These are phyloP conservation scores for Hymenoscyphus occultus DNA, from an alignment of 2,329 filamentous ascomycete genomes.

Conservation along the genomic window DNA sequence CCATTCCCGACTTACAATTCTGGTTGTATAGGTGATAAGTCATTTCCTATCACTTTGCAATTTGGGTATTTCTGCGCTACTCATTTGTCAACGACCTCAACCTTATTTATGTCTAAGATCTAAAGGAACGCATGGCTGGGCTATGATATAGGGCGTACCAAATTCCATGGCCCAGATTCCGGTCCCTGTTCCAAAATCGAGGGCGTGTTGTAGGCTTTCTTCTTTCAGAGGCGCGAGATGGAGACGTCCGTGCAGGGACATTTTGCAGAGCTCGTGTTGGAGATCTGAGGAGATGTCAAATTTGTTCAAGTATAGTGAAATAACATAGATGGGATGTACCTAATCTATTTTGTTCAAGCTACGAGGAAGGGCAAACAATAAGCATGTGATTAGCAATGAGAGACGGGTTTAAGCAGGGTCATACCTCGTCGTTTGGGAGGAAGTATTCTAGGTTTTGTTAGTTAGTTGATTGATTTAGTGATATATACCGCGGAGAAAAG, in stretches of 20 bases:
- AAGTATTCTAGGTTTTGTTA: conserved; percentile 41
- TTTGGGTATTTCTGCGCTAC: conserved; percentile 11
- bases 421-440: conserved; percentile 52
- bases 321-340: too few relatives aligned
- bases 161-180: conserved; percentile 28
- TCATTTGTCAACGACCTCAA: background rate
- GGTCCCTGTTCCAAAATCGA: conserved; percentile 35
- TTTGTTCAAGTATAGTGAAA: too few relatives aligned
- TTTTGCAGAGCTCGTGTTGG: conserved; percentile 19
- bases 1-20: conserved; percentile 5
- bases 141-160: background rate
- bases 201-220: conserved; percentile 24
- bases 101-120: background rate
- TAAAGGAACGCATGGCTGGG: too few relatives aligned
- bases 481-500: too few relatives aligned
- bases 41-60: conserved; percentile 14
- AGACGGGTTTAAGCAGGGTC: too few relatives aligned
- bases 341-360: background rate
- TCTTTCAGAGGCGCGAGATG: conserved; percentile 15
- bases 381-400: too few relatives aligned
- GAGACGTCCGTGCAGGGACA: conserved; percentile 18
- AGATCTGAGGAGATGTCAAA: background rate
- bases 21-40: conserved; percentile 15
- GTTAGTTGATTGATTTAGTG: too few relatives aligned
- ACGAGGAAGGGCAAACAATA: too few relatives aligned